Conservation (phyloP, 192 early-diverging fungal species). For the Backusella macrospora region DNA sequence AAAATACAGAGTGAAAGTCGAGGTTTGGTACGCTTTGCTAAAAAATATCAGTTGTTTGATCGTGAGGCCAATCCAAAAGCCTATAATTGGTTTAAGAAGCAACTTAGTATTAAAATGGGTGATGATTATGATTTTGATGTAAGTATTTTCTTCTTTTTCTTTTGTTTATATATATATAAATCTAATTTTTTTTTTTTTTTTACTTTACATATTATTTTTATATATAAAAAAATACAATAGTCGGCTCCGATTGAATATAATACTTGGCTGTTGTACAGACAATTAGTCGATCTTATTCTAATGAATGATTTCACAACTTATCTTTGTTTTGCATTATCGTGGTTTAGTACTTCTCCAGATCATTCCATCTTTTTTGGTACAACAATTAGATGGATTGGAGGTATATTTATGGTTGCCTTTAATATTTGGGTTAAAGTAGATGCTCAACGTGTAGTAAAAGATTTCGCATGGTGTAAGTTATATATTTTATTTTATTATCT, state of each 20-base stretch:
- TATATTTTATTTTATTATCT: neutral
- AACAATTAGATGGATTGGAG: constrained; percentile 76
- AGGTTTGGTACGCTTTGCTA: constrained; percentile 71
- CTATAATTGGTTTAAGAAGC: constrained; percentile 62
- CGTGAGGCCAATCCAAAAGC: constrained; percentile 52
- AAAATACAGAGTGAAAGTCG: constrained; percentile 78
- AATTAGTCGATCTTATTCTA: constrained; percentile 89
- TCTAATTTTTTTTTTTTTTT: neutral
- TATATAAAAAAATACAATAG: constrained; percentile 33
- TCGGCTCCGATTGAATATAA: constrained; percentile 93
- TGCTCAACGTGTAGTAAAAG: constrained; percentile 93
- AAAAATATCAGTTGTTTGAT: constrained; percentile 70
- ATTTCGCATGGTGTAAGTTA: constrained; percentile 95
- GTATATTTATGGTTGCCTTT: constrained; percentile 80
- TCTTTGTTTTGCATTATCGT: constrained; percentile 78
- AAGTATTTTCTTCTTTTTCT: constrained; percentile 21
- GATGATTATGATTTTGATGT: constrained; percentile 79
- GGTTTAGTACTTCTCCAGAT: constrained; percentile 71
- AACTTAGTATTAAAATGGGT: constrained; percentile 82
- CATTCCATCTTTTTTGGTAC: constrained; percentile 63
- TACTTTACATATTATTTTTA: constrained; percentile 6
- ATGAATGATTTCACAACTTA: constrained; percentile 93
- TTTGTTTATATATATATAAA: neutral
- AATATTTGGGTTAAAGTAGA: constrained; percentile 97
- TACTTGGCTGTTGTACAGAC: constrained; percentile 93